Conservation (phyloP, 2,329 filamentous ascomycete species). For the Aureobasidium sp. region DNA sequence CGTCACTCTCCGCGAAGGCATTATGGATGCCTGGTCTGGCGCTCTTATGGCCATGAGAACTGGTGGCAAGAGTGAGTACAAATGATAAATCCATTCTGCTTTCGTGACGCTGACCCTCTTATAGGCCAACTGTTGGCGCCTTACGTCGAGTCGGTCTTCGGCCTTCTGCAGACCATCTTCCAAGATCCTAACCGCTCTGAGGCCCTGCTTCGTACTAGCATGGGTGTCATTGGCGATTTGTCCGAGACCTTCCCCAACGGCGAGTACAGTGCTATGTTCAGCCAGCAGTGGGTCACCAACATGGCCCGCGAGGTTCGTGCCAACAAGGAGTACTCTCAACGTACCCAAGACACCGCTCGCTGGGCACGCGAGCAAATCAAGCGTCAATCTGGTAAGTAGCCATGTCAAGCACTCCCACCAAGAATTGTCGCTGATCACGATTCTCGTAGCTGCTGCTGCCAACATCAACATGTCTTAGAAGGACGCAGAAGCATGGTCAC, state of each 20-base stretch:
- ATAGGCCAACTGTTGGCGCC: slow-evolving; percentile 57
- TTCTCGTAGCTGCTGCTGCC: neutral
- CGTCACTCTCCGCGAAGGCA: slow-evolving; percentile 87
- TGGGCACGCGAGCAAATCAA: slow-evolving; percentile 98
- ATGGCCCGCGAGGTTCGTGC: slow-evolving; percentile 89
- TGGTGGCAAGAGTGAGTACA: slow-evolving; percentile 53
- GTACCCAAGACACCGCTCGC: slow-evolving; percentile 88
- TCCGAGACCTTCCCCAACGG: slow-evolving; percentile 90
- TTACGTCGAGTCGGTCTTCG: slow-evolving; percentile 80
- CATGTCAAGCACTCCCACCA: neutral
- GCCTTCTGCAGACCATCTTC: slow-evolving; percentile 73
- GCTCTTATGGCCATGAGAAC: slow-evolving; percentile 91
- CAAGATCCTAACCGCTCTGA: slow-evolving; percentile 85
- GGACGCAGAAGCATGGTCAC: neutral
- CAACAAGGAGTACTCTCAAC: slow-evolving; percentile 76
- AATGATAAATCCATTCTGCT: slow-evolving; percentile 27
- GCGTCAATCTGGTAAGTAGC: slow-evolving; percentile 53
- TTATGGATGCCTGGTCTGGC: slow-evolving; percentile 98
- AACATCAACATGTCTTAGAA: slow-evolving; percentile 12
- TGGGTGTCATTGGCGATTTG: slow-evolving; percentile 95
- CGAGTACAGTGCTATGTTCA: slow-evolving; percentile 77
- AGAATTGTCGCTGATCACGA: neutral
- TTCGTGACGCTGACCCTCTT: slow-evolving; percentile 36
- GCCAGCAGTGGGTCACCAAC: slow-evolving; percentile 78
- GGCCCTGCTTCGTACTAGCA: slow-evolving; percentile 81